These are phyloP conservation scores for Coemansia guatemalensis DNA, from an alignment of 192 early-diverging fungal species.

Conservation along the genomic window DNA sequence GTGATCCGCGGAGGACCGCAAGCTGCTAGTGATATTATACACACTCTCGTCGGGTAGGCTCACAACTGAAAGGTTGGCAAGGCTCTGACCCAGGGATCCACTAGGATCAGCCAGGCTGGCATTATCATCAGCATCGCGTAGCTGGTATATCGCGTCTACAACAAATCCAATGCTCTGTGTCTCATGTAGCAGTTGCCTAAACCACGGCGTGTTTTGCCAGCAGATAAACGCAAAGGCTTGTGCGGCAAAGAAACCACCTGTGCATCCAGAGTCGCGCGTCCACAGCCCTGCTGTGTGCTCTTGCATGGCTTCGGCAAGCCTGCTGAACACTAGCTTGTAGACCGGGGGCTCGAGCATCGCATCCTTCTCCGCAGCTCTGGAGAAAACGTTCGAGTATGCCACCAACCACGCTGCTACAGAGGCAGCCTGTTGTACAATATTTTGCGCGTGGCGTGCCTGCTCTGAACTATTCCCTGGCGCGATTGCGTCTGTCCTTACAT, in stretches of 20 bases:
- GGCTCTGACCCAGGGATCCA: slow-evolving; percentile 24
- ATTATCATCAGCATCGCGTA: not conserved
- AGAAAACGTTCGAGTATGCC: slow-evolving; percentile 9
- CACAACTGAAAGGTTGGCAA: slow-evolving; percentile 31
- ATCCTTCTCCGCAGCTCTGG: not conserved
- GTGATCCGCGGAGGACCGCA: not conserved
- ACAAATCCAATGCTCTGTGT: slow-evolving; percentile 26
- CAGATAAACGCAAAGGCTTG: slow-evolving; percentile 23
- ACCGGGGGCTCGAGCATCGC: slow-evolving; percentile 15
- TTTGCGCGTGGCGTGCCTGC: not conserved
- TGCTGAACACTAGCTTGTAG: slow-evolving; percentile 33
- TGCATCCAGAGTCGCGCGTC: not conserved
- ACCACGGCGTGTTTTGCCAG: slow-evolving; percentile 15
- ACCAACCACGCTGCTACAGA: slow-evolving; percentile 29
- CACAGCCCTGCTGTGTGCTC: not conserved
- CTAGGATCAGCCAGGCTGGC: not conserved
- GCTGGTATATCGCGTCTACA: slow-evolving; percentile 6
- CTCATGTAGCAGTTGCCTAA: slow-evolving; percentile 32
- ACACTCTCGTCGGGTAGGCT: slow-evolving; percentile 43
- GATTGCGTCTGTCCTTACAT: not conserved
- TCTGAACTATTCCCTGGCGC: not conserved
- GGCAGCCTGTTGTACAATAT: not conserved
- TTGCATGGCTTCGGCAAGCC: slow-evolving; percentile 6
- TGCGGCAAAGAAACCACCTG: slow-evolving; percentile 8
- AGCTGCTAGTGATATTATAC: slow-evolving; percentile 16